phyloP scores from a whole-genome alignment of 1,284 basidiomycete genomes.

The Cerrena zonata region DNA sequence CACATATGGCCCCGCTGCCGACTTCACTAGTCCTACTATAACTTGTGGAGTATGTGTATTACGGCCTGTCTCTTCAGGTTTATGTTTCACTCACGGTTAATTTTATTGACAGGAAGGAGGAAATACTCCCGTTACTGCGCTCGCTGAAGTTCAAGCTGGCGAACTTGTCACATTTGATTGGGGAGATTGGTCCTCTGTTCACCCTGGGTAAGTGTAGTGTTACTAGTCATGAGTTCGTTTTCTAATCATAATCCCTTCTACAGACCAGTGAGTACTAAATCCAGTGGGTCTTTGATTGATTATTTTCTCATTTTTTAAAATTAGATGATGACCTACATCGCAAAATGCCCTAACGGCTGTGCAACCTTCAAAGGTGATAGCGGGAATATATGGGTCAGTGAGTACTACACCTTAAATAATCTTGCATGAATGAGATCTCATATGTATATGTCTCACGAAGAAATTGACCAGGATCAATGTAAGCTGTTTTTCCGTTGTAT shows the following conservation, averaged over 20 bases:
- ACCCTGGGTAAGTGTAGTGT: conserved; percentile 12
- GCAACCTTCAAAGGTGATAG: conserved; percentile 19
- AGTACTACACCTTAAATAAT: conserved; percentile 7
- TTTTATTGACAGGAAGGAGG: conserved; percentile 12
- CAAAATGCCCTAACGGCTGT: conserved; percentile 15
- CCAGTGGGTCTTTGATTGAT: background rate
- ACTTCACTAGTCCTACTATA: conserved; percentile 14
- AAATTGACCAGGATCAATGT: conserved; percentile 19
- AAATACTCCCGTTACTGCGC: conserved; percentile 12
- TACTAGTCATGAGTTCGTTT: background rate
- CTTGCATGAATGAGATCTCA: background rate
- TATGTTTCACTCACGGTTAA: background rate
- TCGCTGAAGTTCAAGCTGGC: conserved; percentile 14
- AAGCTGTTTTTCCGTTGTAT: background rate
- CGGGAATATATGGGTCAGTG: conserved; percentile 18
- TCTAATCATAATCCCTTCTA: background rate
- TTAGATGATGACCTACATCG: conserved; percentile 19
- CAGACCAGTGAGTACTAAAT: conserved; percentile 6
- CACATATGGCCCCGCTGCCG: conserved; percentile 17
- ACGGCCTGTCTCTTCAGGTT: background rate
- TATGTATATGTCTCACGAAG: conserved; percentile 1
- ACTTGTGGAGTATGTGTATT: conserved; percentile 15
- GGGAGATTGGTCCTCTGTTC: conserved; percentile 15
- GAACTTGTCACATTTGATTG: conserved; percentile 17
- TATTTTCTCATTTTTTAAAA: background rate